A percentile compares a stretch with the other conserved stretches of the same genome.
Evolutionary conservation across 2,329 filamentous ascomycete species (phyloP).

Genomic region (Xylariales sp.): DNA sequence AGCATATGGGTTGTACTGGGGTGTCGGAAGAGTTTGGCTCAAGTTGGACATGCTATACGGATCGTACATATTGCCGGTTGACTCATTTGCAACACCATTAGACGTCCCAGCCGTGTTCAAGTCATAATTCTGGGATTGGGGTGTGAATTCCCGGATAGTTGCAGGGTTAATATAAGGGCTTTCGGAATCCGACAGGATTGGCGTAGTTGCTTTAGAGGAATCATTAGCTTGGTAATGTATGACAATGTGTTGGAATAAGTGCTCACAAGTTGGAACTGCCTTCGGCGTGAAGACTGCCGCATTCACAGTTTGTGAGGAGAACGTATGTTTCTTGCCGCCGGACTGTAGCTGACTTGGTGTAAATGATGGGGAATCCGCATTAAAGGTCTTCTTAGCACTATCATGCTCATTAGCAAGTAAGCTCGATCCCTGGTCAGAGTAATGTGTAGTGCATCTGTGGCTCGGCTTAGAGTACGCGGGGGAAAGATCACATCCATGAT

Average conservation of each 20-base stretch:
- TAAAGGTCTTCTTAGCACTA: conserved; percentile 71
- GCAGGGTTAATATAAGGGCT: conserved; percentile 50
- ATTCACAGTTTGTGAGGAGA: conserved; percentile 86
- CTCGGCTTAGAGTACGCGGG: too few species aligned
- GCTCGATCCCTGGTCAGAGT: not conserved
- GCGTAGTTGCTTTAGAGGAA: too few species aligned
- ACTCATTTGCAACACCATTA: conserved; percentile 46
- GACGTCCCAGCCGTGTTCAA: conserved; percentile 32
- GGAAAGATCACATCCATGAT: too few species aligned
- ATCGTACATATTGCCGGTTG: conserved; percentile 46
- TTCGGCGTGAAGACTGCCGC: conserved; percentile 82
- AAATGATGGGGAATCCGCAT: conserved; percentile 95
- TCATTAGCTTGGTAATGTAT: too few species aligned
- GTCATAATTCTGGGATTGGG: conserved; percentile 45
- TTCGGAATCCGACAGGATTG: conserved; percentile 39
- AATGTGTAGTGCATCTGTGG: too few species aligned
- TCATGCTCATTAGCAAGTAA: conserved; percentile 21
- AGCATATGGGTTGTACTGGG: conserved; percentile 71
- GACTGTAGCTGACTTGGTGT: conserved; percentile 58
- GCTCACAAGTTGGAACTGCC: conserved; percentile 30
- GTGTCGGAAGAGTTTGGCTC: conserved; percentile 42
- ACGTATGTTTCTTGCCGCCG: conserved; percentile 63
- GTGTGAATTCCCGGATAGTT: conserved; percentile 56
- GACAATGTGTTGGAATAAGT: too few species aligned
- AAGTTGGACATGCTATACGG: conserved; percentile 60